phyloP scores from a whole-genome alignment of 495 filamentous ascomycete genomes.

The Delitschia confertaspora region DNA sequence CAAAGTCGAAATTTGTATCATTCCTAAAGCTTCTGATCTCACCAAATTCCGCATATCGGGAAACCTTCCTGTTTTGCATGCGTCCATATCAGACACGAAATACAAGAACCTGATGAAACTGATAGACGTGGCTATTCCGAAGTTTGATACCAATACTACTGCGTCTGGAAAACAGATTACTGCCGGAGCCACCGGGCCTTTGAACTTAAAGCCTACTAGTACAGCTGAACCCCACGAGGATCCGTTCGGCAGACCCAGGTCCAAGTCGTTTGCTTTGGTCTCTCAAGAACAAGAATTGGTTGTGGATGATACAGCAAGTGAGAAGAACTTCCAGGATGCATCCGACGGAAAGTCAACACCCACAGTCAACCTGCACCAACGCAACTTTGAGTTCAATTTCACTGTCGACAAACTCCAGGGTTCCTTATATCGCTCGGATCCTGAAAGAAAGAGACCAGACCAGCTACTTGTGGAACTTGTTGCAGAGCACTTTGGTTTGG shows the following conservation, averaged over 20 bases:
- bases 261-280: slow-evolving; percentile 56
- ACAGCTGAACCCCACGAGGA: slow-evolving; percentile 32
- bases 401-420: slow-evolving; percentile 87
- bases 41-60: slow-evolving; percentile 86
- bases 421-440: slow-evolving; percentile 78
- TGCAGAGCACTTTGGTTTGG: slow-evolving; percentile 77
- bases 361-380: slow-evolving; percentile 65
- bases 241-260: slow-evolving; percentile 41
- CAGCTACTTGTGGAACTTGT: slow-evolving; percentile 81
- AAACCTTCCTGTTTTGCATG: slow-evolving; percentile 85
- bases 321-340: slow-evolving; percentile 53
- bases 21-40: slow-evolving; percentile 89
- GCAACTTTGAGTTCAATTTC: slow-evolving; percentile 92
- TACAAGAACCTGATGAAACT: slow-evolving; percentile 95
- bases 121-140: slow-evolving; percentile 89
- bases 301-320: slow-evolving; percentile 51
- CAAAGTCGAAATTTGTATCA: slow-evolving; percentile 79
- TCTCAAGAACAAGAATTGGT: slow-evolving; percentile 65
- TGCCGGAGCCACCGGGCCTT: slow-evolving; percentile 20
- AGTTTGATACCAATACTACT: slow-evolving; percentile 52
- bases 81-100: slow-evolving; percentile 83
- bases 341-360: slow-evolving; percentile 47
- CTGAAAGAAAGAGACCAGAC: slow-evolving; percentile 66
- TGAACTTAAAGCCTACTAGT: slow-evolving; percentile 23
- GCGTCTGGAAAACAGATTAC: slow-evolving; percentile 35